Conservation (phyloP, 2,329 filamentous ascomycete genomes). For the Cordyceps cicadae region DNA sequence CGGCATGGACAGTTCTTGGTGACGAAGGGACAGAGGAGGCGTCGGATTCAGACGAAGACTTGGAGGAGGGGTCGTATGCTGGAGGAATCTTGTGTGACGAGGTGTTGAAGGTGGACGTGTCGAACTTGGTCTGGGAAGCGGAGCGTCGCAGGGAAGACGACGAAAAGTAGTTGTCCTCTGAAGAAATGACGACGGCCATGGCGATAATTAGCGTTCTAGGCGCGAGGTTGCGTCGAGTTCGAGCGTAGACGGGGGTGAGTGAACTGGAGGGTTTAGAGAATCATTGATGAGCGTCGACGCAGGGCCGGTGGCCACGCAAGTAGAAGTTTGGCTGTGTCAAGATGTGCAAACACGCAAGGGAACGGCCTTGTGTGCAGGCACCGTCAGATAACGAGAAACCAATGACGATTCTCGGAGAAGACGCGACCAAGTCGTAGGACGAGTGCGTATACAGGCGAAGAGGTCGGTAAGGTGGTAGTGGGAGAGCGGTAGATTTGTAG, state of each 20-base stretch:
- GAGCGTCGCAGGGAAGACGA: slow-evolving; percentile 48
- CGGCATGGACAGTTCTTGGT: slow-evolving; percentile 41
- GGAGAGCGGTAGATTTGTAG: not conserved
- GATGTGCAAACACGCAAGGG: not conserved
- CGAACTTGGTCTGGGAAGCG: slow-evolving; percentile 52
- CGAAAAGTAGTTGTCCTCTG: slow-evolving; percentile 52
- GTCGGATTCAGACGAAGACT: slow-evolving; percentile 37
- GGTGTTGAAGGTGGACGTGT: slow-evolving; percentile 34
- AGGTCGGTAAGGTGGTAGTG: not conserved
- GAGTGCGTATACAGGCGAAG: not conserved
- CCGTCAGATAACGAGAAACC: not conserved
- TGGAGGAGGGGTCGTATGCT: slow-evolving; percentile 35
- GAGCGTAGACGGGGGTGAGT: not conserved
- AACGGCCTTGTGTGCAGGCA: not conserved
- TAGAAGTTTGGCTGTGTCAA: not conserved
- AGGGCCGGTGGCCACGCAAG: not conserved
- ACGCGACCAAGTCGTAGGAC: not conserved
- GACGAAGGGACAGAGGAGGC: slow-evolving; percentile 50
- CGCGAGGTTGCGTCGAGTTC: not conserved
- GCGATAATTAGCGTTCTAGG: not conserved
- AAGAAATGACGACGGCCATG: slow-evolving; percentile 50
- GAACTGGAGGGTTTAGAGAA: slow-evolving; percentile 9
- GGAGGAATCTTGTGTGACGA: slow-evolving; percentile 37
- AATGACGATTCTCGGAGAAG: not conserved
- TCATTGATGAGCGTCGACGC: slow-evolving; percentile 3